A percentile compares a stretch with the other conserved stretches of the same genome.
Conservation (phyloP, 2,329 filamentous ascomycete genomes). For the Gremmenia infestans region DNA sequence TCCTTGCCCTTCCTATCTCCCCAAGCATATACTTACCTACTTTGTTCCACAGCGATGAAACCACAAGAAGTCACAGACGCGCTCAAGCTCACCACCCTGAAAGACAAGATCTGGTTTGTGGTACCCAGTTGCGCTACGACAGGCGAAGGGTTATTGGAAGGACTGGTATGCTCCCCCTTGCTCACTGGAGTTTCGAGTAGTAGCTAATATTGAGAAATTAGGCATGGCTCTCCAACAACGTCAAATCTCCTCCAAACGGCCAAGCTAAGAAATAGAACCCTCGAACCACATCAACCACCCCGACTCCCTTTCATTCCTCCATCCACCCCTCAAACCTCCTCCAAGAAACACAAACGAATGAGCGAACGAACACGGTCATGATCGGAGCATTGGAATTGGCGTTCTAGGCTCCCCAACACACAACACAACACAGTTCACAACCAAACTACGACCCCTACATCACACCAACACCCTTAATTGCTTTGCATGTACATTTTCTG, state of each 20-base stretch:
- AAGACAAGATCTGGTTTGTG: constrained; percentile 82
- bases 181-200: background rate
- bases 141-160: constrained; percentile 76
- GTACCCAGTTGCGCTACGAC: constrained; percentile 78
- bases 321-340: too few relatives aligned
- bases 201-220: constrained; percentile 21
- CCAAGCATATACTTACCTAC: constrained; percentile 7
- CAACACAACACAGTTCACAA: background rate
- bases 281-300: background rate
- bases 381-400: too few relatives aligned
- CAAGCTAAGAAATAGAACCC: constrained; percentile 21
- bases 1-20: background rate
- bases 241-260: constrained; percentile 55
- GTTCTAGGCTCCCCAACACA: too few relatives aligned
- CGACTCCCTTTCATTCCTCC: background rate
- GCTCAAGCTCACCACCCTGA: constrained; percentile 70
- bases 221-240: constrained; percentile 78
- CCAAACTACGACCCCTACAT: background rate
- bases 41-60: constrained; percentile 58
- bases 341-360: too few relatives aligned
- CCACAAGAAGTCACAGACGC: constrained; percentile 75
- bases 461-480: too few relatives aligned
- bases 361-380: too few relatives aligned
- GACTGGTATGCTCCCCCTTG: constrained; percentile 49
- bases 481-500: background rate